phyloP scores from a whole-genome alignment of 148 eudicot genomes.

The Polygonum maritimum region DNA sequence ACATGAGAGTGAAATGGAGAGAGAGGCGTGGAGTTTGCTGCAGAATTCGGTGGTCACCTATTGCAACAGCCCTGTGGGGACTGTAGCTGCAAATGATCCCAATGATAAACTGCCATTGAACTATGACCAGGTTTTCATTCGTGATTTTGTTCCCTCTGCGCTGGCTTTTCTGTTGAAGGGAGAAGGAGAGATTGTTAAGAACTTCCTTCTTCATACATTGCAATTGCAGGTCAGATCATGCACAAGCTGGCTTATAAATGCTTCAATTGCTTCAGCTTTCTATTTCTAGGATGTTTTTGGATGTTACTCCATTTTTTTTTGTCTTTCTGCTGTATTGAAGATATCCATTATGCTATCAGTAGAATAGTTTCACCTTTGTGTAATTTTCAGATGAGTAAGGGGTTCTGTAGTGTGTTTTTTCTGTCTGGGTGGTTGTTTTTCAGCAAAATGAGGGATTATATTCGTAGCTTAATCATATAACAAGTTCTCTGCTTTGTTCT shows the following conservation, averaged over 20 bases:
- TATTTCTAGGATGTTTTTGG: neutral
- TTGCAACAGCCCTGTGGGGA: conserved; percentile 42
- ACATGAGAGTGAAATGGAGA: conserved; percentile 37
- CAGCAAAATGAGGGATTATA: no score
- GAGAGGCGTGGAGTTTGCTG: conserved; percentile 46
- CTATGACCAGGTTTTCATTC: conserved; percentile 47
- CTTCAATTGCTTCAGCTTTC: neutral
- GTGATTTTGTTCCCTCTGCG: conserved; percentile 52
- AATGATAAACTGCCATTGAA: conserved; percentile 38
- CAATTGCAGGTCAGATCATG: conserved; percentile 36
- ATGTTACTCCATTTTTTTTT: no score
- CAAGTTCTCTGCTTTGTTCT: neutral
- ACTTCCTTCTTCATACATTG: conserved; percentile 46
- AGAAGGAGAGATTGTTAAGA: conserved; percentile 52
- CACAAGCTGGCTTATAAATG: neutral
- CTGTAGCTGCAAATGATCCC: conserved; percentile 50
- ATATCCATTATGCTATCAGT: neutral
- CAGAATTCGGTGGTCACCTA: conserved; percentile 38
- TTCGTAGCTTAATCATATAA: neutral
- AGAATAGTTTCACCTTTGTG: neutral
- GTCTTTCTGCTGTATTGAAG: neutral
- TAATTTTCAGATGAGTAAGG: no score
- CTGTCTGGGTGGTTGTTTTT: no score
- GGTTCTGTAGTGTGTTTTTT: no score
- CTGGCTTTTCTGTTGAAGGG: conserved; percentile 53